A percentile compares a stretch with the other conserved stretches of the same genome.
These are phyloP conservation scores for Telopea speciosissima DNA, from an alignment of 177 flowering plant species.

Conservation along the genomic window DNA sequence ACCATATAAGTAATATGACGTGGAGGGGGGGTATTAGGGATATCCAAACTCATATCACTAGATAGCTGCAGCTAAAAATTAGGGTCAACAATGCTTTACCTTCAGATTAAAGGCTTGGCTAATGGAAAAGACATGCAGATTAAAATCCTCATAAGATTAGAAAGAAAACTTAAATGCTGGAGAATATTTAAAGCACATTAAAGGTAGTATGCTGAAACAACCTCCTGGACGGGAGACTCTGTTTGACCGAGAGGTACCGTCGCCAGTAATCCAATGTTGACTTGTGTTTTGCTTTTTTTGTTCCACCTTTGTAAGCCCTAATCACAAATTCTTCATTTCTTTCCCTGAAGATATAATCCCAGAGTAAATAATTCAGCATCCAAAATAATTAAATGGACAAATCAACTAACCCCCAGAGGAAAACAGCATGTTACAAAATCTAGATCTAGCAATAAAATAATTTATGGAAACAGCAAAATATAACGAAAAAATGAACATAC, in stretches of 20 bases:
- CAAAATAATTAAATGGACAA: background rate
- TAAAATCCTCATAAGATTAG: background rate
- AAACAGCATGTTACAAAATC: background rate
- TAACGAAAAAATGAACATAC: conserved; percentile 33
- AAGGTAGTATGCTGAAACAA: conserved; percentile 10
- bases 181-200: background rate
- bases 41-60: background rate
- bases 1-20: background rate
- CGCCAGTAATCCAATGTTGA: conserved; percentile 79
- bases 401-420: background rate
- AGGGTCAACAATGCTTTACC: background rate
- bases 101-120: background rate
- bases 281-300: conserved; percentile 78
- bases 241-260: conserved; percentile 76
- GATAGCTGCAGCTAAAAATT: background rate
- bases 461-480: background rate
- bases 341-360: conserved; percentile 43
- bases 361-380: background rate
- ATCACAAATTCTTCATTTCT: conserved; percentile 84
- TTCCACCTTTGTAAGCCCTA: conserved; percentile 73
- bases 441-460: background rate
- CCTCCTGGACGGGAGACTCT: conserved; percentile 65
- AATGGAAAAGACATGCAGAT: background rate
- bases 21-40: background rate
- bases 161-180: background rate